Base-by-base conservation (phyloP, 768 basidiomycete species). In the Lactarius trivialis region DNA sequence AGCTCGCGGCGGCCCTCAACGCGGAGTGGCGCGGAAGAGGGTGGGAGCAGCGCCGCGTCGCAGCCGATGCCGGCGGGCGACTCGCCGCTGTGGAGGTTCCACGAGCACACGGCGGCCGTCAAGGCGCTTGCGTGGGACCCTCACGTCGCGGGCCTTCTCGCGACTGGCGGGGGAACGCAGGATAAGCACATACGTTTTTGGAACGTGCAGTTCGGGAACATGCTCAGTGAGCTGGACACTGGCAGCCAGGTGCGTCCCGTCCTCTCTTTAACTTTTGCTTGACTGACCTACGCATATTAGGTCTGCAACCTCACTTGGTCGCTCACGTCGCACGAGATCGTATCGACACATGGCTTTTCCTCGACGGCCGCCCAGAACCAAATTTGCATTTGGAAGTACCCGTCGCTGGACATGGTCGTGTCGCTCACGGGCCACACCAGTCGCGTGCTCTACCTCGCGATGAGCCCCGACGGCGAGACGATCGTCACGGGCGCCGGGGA, bases 51-150 rank as follows among this genome's bases (percentile, higher is more conserved):
- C 39, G 49, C 50, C 28, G 33, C 41, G 8, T 7, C 45, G 45
- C 45, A 24, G 28, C 75, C 77, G 8, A 68, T 74, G 7, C 72
- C 72, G 3, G 71, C 74, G 6, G 79, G 78, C 0, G 85, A 87
- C 62, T 73, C 78, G 28, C 97, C 95, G 2, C 74, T 98, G 9
- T 97, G 88, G 85, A 92, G 92, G 72, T 99, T 98, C 72, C 91
- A 93, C 61, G 94, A 99, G 65, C 96, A 99, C 72, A 89, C 88
- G 3, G 96, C 97, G 1, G 96, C 96, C 3, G 96, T 99, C 59
- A 98, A 98, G 70, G 96, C 96, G 6, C 86, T 99, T 32, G 94
- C 96, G 7, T 99, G 97, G 96, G 95, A 93, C 73, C 95, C 96
- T 7, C 97, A 99, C 74, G 81, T 96, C 50, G 78, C 87, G 12